These are phyloP conservation scores for Viola pubescens DNA, from an alignment of 441 rosid genomes.

Conservation along the genomic window DNA sequence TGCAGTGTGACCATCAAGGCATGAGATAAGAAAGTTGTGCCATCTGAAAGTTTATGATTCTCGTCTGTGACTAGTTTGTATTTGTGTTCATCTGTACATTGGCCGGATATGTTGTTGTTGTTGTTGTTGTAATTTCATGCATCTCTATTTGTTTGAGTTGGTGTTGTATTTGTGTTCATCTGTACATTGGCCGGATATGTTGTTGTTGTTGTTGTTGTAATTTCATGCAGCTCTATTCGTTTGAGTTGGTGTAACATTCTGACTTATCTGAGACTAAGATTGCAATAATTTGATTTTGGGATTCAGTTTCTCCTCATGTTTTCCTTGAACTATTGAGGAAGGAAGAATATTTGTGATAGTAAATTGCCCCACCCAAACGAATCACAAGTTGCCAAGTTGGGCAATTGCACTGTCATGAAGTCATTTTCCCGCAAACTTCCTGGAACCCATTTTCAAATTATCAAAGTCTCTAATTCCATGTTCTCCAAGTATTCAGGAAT, in stretches of 20 bases:
- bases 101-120: not conserved
- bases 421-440: too few species aligned
- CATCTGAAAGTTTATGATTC: not conserved
- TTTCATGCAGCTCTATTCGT: not conserved
- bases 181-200: not conserved
- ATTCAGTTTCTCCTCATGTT: not conserved
- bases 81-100: slow-evolving; percentile 1
- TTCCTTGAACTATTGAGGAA: too few species aligned
- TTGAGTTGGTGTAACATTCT: not conserved
- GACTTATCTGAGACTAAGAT: not conserved
- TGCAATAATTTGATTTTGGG: not conserved
- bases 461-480: too few species aligned
- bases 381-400: too few species aligned
- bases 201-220: not conserved
- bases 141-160: too few species aligned
- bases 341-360: too few species aligned
- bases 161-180: slow-evolving; percentile 2
- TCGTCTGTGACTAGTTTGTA: not conserved
- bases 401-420: too few species aligned
- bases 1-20: slow-evolving; percentile 80
- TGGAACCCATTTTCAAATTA: too few species aligned
- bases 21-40: slow-evolving; percentile 24
- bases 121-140: not conserved
- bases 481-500: too few species aligned
- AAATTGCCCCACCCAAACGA: too few species aligned